Evolutionary conservation across 2,329 filamentous ascomycete species (phyloP), one percentile per base, ranked within the genome.

Genomic region (Dothideomycetes sp.): DNA sequence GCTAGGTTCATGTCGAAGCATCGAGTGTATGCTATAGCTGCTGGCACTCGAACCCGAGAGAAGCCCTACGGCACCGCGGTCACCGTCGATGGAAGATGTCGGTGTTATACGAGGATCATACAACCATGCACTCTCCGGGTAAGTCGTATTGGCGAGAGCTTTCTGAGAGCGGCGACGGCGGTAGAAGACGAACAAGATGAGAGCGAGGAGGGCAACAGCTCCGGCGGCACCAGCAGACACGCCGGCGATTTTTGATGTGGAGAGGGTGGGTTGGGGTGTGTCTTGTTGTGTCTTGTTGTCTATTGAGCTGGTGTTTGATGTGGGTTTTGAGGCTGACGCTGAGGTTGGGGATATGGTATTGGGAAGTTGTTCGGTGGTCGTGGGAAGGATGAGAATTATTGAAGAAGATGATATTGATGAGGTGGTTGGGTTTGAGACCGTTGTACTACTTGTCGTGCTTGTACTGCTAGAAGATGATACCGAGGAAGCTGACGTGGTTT

Each of bases 91-190:
- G n/a, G n/a, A n/a, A 29, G 27, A n/a, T 29, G 27, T 12, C 7
- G 27, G 5, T 29, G 9, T 29, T n/a, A 29, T 12, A 5, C n/a
- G 37, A 13, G 37, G 37, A 13, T 40, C 37, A 15, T 40, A 40
- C 7, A 40, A 22, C 37, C 37, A 40, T 16, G 37, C 37, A 13
- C 37, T 40, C 6, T 40, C 37, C 3, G 37, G 37, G 7, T 24
- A 32, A 8, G 37, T 32, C 7, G 28, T 19, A 17, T 12, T 15
- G 8, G 19, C 12, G 17, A 18, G 17, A 19, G 25, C 24, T 16
- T 29, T 15, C 15, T 17, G 37, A 4, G 37, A 20, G 7, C 37
- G 20, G n/a, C 22, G 37, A 5, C 37, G 37, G 10, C 37, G 37
- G 15, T 40, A 33, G 12, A 40, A 17, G 11, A 22, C 37, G 16